Percentiles rank a stretch among this genome's conserved stretches.
phyloP scores from a whole-genome alignment of 1,139 yeast species.

The Debaryomyces robertsiae region DNA sequence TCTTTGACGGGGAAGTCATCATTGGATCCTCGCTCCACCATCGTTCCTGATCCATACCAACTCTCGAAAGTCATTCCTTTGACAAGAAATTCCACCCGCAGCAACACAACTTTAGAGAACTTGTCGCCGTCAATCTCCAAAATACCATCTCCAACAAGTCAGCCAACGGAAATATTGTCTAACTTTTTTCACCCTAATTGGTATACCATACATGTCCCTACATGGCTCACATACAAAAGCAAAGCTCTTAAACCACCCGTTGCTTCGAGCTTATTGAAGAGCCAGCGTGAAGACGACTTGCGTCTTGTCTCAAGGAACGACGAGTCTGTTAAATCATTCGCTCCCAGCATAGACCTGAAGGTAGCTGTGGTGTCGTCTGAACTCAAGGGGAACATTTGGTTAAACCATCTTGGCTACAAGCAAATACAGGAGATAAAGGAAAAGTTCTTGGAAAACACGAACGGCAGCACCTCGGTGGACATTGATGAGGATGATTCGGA shows the following conservation, averaged over 20 bases:
- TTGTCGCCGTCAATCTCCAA: constrained; percentile 50
- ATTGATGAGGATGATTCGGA: constrained; percentile 12
- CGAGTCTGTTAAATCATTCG: constrained; percentile 60
- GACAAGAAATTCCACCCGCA: constrained; percentile 28
- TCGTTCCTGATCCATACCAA: constrained; percentile 60
- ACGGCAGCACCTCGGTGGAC: constrained; percentile 3
- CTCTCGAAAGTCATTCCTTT: constrained; percentile 62
- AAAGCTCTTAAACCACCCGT: constrained; percentile 30
- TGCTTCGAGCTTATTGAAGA: constrained; percentile 24
- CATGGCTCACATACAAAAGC: constrained; percentile 69
- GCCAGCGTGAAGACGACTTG: constrained; percentile 18
- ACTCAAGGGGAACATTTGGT: constrained; percentile 74
- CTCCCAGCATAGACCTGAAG: constrained; percentile 74
- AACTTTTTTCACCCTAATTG: constrained; percentile 85
- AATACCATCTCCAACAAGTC: constrained; percentile 60
- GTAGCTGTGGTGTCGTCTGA: constrained; percentile 65
- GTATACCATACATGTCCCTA: constrained; percentile 78
- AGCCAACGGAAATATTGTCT: constrained; percentile 68
- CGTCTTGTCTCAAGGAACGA: constrained; percentile 21
- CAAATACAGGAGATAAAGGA: constrained; percentile 45
- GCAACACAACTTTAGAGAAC: constrained; percentile 48
- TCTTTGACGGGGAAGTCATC: constrained; percentile 64
- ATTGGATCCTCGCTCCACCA: constrained; percentile 65
- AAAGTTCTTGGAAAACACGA: constrained; percentile 22
- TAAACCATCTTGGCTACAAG: constrained; percentile 67